Evolutionary conservation across 352 stramenopile genomes (phyloP).

Genomic region (Phytophthora sojae): DNA sequence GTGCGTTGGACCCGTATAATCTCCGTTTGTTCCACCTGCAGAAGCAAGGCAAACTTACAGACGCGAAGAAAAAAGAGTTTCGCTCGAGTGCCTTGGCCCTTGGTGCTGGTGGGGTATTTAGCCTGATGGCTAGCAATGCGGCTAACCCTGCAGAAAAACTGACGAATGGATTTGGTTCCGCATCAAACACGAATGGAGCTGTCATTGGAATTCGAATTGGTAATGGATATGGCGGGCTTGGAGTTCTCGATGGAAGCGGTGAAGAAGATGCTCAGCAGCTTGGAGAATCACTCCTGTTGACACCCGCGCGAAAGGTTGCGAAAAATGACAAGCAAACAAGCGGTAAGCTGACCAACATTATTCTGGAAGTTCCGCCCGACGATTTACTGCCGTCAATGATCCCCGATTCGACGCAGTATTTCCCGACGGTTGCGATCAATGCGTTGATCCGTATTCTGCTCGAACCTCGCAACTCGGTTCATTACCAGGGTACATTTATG

Average conservation of each 20-base stretch:
- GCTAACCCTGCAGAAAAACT: constrained; percentile 21
- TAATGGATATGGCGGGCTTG: constrained; percentile 35
- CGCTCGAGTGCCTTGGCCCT: constrained; percentile 48
- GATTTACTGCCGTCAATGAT: constrained; percentile 88
- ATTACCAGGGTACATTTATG: constrained; percentile 98
- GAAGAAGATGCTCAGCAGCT: constrained; percentile 62
- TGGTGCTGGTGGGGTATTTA: constrained; percentile 43
- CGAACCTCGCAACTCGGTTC: constrained; percentile 95
- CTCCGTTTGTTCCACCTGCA: constrained; percentile 85
- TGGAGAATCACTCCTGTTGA: constrained; percentile 56
- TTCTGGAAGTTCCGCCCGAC: constrained; percentile 70
- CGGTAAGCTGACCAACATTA: constrained; percentile 67
- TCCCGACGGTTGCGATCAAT: constrained; percentile 96
- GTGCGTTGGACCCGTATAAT: constrained; percentile 88
- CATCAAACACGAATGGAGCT: constrained; percentile 17
- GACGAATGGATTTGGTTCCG: constrained; percentile 25
- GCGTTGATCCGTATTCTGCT: constrained; percentile 98
- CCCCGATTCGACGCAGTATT: constrained; percentile 93
- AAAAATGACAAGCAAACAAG: constrained; percentile 82
- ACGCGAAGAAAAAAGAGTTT: constrained; percentile 79
- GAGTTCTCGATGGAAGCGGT: constrained; percentile 40
- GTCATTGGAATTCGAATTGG: constrained; percentile 51
- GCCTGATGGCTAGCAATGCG: constrained; percentile 24
- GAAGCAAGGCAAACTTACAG: constrained; percentile 78
- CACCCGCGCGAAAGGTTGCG: constrained; percentile 59